Conservation (phyloP, 225 moss, liverwort and hornwort species). For the Neckera pumila region DNA sequence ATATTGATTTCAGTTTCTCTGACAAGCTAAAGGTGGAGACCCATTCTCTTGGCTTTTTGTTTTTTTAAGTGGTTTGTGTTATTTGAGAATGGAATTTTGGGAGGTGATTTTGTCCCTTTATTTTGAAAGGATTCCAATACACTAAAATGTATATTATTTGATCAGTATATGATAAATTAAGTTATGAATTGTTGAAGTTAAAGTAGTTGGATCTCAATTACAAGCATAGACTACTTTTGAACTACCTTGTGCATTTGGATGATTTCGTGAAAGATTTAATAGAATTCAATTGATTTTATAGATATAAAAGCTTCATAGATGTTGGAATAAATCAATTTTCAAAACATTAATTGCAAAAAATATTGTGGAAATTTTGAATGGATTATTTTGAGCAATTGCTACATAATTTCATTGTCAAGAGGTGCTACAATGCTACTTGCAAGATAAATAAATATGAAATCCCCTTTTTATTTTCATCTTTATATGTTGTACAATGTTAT, state of each 20-base stretch:
- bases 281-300: not conserved
- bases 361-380: not conserved
- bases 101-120: not conserved
- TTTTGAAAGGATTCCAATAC: not conserved
- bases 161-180: not conserved
- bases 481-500: not conserved
- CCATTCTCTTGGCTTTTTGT: not conserved
- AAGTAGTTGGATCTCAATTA: not conserved
- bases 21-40: not conserved
- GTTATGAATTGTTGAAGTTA: not conserved
- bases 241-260: not conserved
- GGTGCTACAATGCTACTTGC: not conserved
- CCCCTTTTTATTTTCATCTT: not conserved
- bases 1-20: not conserved
- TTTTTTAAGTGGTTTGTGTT: not conserved
- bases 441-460: not conserved
- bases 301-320: not conserved
- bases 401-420: fast-evolving
- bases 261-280: fast-evolving
- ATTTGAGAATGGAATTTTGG: not conserved
- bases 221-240: not conserved
- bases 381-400: not conserved
- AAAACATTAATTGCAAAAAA: fast-evolving
- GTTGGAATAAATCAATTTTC: not conserved
- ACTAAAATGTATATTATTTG: not conserved